Evolutionary conservation across 2,329 filamentous ascomycete species (phyloP).

Genomic region (Colletotrichum spinosum): DNA sequence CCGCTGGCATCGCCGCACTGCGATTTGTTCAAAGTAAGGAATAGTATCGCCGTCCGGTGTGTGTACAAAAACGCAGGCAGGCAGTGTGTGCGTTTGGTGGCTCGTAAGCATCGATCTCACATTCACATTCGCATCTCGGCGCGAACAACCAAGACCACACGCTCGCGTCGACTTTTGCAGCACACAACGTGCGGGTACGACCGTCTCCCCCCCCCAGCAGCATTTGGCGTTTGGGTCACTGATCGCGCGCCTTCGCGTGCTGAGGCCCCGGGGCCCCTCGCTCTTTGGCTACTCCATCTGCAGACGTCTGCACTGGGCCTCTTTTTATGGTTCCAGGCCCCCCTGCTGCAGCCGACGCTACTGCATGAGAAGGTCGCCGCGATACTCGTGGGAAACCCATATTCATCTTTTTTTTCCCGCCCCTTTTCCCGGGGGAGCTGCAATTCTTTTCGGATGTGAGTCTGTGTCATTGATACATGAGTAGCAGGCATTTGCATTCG

Average conservation of each 20-base stretch:
- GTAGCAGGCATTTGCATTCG: no score
- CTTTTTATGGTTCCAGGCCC: constrained; percentile 35
- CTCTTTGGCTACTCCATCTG: constrained; percentile 7
- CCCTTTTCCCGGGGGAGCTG: neutral
- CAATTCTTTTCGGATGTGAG: no score
- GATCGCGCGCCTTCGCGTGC: constrained; percentile 1
- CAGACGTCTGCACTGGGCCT: constrained; percentile 35
- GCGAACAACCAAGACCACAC: constrained; percentile 4
- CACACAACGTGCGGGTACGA: constrained; percentile 7
- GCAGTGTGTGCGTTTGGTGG: no score
- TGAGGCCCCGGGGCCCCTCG: constrained; percentile 14
- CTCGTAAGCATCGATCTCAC: constrained; percentile 4
- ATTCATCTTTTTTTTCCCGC: neutral
- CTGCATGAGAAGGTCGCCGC: constrained; percentile 30
- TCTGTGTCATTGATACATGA: no score
- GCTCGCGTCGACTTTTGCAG: no score
- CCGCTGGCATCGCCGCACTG: constrained; percentile 10
- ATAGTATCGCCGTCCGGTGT: no score
- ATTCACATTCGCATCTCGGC: constrained; percentile 19
- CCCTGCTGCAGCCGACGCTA: constrained; percentile 34
- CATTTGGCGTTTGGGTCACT: constrained; percentile 1
- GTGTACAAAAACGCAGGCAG: no score
- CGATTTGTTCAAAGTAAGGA: neutral
- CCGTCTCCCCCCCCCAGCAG: constrained; percentile 1
- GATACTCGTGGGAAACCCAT: constrained; percentile 17